Evolutionary conservation across 2,329 filamentous ascomycete genomes (phyloP).

Genomic region (Calonectria montana): DNA sequence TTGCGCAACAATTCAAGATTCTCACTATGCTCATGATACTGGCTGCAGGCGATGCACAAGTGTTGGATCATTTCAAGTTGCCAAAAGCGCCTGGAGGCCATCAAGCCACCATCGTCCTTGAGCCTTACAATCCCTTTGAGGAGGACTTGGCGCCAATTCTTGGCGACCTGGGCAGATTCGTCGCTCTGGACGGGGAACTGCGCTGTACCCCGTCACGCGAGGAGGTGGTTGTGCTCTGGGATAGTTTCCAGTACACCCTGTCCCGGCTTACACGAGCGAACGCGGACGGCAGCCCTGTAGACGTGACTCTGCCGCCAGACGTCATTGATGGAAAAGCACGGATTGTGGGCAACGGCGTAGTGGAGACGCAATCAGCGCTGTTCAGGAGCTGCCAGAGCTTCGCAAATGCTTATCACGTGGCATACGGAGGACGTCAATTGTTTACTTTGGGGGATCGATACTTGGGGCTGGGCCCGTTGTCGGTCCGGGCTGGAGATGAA

Average conservation of each 20-base stretch:
- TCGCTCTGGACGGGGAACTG: constrained; percentile 26
- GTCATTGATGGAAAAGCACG: constrained; percentile 30
- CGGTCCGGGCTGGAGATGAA: constrained; percentile 33
- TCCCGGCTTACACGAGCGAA: constrained; percentile 26
- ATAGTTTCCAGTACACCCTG: constrained; percentile 33
- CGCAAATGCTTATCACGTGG: constrained; percentile 25
- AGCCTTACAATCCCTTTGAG: constrained; percentile 33
- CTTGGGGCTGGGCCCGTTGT: constrained; percentile 34
- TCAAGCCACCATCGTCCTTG: not conserved
- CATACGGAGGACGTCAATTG: constrained; percentile 39
- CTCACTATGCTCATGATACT: constrained; percentile 39
- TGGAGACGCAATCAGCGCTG: constrained; percentile 25
- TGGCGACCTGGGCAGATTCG: constrained; percentile 30
- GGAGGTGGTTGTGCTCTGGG: constrained; percentile 35
- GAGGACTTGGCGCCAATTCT: constrained; percentile 32
- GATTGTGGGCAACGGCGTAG: constrained; percentile 32
- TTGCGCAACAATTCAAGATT: constrained; percentile 33
- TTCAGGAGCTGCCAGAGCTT: constrained; percentile 33
- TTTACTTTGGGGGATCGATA: constrained; percentile 30
- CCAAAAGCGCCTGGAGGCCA: constrained; percentile 6
- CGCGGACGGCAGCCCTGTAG: constrained; percentile 26
- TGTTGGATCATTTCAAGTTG: constrained; percentile 45
- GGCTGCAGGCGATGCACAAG: constrained; percentile 49
- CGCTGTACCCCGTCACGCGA: constrained; percentile 31
- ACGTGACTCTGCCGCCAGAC: constrained; percentile 32